phyloP scores from a whole-genome alignment of 2,329 filamentous ascomycete genomes.

The Bipolaris oryzae region DNA sequence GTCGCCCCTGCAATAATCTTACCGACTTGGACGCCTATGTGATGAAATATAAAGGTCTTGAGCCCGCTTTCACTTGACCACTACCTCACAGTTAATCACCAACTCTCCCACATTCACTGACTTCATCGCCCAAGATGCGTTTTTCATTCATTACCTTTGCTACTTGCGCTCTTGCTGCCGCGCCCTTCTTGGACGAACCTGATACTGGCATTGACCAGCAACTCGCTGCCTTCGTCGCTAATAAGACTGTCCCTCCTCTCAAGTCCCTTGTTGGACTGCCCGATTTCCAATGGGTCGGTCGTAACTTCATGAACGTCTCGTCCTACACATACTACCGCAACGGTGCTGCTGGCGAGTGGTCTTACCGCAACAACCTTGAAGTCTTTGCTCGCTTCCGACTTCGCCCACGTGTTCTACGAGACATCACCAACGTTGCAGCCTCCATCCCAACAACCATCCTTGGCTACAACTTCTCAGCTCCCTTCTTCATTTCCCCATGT shows the following conservation, averaged over 20 bases:
- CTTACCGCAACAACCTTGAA: constrained; percentile 64
- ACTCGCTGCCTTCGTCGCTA: constrained; percentile 20
- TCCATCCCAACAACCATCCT: constrained; percentile 56
- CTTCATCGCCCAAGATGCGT: constrained; percentile 28
- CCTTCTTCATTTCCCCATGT: constrained; percentile 61
- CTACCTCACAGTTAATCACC: constrained; percentile 2
- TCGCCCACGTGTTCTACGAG: constrained; percentile 57
- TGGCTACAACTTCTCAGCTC: constrained; percentile 60
- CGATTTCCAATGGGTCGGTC: constrained; percentile 62
- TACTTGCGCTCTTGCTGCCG: constrained; percentile 39
- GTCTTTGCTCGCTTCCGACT: constrained; percentile 58
- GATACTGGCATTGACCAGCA: constrained; percentile 44
- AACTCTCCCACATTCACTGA: constrained; percentile 3
- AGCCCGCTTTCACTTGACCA: neutral
- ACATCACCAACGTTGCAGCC: constrained; percentile 52
- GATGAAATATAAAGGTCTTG: constrained; percentile 13
- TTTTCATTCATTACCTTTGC: constrained; percentile 27
- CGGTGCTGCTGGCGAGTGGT: constrained; percentile 62
- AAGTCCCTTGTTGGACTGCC: constrained; percentile 56
- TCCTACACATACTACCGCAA: constrained; percentile 65
- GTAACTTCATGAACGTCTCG: constrained; percentile 54
- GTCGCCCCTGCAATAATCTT: constrained; percentile 2
- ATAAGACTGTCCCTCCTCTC: constrained; percentile 53
- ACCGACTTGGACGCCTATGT: neutral
- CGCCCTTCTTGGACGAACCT: constrained; percentile 45